These are phyloP conservation scores for Penicillium olsonii DNA, from an alignment of 2,329 filamentous ascomycete species.

Conservation along the genomic window DNA sequence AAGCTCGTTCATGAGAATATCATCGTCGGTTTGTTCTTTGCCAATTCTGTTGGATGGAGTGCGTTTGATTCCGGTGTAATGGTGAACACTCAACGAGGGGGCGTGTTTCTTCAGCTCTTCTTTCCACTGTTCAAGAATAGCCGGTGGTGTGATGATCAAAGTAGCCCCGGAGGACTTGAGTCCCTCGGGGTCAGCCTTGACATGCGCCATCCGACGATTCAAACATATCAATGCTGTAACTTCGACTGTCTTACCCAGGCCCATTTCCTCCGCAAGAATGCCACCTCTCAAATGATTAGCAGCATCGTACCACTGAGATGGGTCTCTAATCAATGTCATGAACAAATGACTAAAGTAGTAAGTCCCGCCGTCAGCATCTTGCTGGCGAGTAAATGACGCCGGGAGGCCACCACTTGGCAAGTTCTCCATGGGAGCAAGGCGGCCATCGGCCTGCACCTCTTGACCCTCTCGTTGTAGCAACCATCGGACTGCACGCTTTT, in stretches of 20 bases:
- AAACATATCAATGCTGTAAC: constrained; percentile 49
- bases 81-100: constrained; percentile 56
- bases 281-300: constrained; percentile 41
- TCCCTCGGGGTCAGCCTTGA: constrained; percentile 21
- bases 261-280: constrained; percentile 54
- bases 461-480: constrained; percentile 47
- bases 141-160: constrained; percentile 63
- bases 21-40: constrained; percentile 36
- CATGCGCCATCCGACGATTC: constrained; percentile 32
- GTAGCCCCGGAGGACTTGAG: constrained; percentile 54
- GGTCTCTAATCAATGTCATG: constrained; percentile 40
- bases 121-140: constrained; percentile 65
- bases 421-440: constrained; percentile 21
- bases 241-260: constrained; percentile 53
- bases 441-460: constrained; percentile 34
- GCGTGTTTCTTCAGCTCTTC: constrained; percentile 61
- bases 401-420: constrained; percentile 27
- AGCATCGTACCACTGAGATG: constrained; percentile 36
- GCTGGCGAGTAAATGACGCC: constrained; percentile 39
- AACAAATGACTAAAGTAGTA: constrained; percentile 47
- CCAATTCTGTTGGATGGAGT: constrained; percentile 9
- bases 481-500: constrained; percentile 50
- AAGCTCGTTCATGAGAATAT: constrained; percentile 50
- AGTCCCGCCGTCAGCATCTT: constrained; percentile 39
- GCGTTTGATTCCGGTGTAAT: constrained; percentile 58